These are phyloP conservation scores for Termitomyces heimii DNA, from an alignment of 768 basidiomycete species.

Conservation along the genomic window DNA sequence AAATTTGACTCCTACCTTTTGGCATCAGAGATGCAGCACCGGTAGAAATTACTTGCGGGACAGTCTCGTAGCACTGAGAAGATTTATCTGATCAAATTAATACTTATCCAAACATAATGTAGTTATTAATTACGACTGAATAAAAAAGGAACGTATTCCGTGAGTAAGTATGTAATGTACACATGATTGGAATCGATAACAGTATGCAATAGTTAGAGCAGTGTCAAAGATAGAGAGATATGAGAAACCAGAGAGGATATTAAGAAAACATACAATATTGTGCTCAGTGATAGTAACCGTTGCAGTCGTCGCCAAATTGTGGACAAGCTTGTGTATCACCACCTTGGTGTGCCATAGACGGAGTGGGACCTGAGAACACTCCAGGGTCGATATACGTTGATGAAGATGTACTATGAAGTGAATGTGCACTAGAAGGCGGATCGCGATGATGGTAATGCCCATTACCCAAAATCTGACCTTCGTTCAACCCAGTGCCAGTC, in stretches of 20 bases:
- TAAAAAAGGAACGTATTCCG: constrained; percentile 4
- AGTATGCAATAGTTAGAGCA: not conserved
- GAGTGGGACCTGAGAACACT: constrained; percentile 18
- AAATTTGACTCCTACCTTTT: not conserved
- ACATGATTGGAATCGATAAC: constrained; percentile 7
- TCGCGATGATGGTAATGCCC: constrained; percentile 24
- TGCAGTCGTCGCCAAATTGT: constrained; percentile 40
- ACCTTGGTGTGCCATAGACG: constrained; percentile 24
- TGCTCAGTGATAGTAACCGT: constrained; percentile 27
- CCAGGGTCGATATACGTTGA: constrained; percentile 16
- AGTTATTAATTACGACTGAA: constrained; percentile 1
- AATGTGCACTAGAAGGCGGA: constrained; percentile 18
- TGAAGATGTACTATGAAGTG: constrained; percentile 15
- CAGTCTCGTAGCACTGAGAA: not conserved
- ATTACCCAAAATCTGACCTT: constrained; percentile 21
- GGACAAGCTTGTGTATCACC: constrained; percentile 34
- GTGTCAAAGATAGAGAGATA: not conserved
- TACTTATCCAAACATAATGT: not conserved
- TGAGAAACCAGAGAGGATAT: not conserved
- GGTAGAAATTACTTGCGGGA: not conserved
- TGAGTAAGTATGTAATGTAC: constrained; percentile 10
- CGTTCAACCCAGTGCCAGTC: constrained; percentile 20
- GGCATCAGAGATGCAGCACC: not conserved
- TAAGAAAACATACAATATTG: not conserved
- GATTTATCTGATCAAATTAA: not conserved